Conservation (phyloP, 2,329 filamentous ascomycete genomes). For the Stemphylium beticola region DNA sequence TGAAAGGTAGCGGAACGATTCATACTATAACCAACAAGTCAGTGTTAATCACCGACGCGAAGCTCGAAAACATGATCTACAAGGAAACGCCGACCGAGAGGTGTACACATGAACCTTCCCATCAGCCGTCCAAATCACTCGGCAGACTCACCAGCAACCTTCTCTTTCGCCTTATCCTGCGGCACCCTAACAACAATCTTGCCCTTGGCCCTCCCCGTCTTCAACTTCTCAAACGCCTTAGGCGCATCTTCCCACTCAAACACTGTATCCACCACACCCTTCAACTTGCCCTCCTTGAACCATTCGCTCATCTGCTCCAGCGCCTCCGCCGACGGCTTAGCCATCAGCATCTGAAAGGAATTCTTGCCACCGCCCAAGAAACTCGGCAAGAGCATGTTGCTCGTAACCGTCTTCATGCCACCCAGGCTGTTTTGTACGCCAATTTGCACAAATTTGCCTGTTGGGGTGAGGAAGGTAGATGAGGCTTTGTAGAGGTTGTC, state of each 20-base stretch:
- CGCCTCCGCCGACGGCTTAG: constrained; percentile 52
- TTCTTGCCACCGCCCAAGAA: constrained; percentile 60
- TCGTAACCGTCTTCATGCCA: constrained; percentile 38
- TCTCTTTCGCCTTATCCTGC: constrained; percentile 28
- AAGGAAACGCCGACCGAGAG: background rate
- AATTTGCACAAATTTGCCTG: constrained; percentile 56
- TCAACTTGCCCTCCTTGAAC: constrained; percentile 66
- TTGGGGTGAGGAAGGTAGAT: constrained; percentile 57
- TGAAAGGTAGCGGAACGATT: too few species aligned
- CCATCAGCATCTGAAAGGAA: constrained; percentile 49
- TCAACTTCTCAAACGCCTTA: constrained; percentile 65
- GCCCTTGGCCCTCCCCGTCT: constrained; percentile 61
- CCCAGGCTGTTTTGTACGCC: constrained; percentile 19
- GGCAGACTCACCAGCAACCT: background rate
- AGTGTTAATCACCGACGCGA: too few species aligned
- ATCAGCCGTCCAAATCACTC: background rate
- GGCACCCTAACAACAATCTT: constrained; percentile 61
- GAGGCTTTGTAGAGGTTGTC: constrained; percentile 60
- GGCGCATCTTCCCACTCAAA: constrained; percentile 64
- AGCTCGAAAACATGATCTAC: too few species aligned
- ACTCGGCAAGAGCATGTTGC: constrained; percentile 52
- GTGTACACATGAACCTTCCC: too few species aligned
- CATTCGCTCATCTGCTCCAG: constrained; percentile 59
- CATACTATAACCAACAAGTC: too few species aligned
- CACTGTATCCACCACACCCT: constrained; percentile 61